Percentiles rank a stretch among this genome's conserved stretches.
These are phyloP conservation scores for Oryza coarctata DNA, from an alignment of 176 grass and related monocot genomes.

Conservation along the genomic window DNA sequence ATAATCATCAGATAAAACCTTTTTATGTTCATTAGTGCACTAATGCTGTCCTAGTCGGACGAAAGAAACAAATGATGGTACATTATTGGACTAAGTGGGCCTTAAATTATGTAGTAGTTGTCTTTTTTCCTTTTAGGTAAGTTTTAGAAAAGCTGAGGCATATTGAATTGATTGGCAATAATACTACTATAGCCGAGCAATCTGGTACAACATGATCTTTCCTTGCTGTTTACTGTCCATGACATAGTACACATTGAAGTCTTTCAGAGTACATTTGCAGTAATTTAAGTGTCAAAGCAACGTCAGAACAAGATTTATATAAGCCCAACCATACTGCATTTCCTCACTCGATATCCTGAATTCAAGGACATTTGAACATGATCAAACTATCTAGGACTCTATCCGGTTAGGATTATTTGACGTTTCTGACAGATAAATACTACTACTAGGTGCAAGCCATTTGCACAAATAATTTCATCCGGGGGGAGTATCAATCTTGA, in stretches of 20 bases:
- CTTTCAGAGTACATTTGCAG: constrained; percentile 25
- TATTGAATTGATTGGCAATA: constrained; percentile 40
- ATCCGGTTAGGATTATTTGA: too few relatives aligned
- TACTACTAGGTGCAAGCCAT: too few relatives aligned
- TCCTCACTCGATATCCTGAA: not conserved
- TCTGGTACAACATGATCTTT: not conserved
- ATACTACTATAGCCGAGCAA: constrained; percentile 16
- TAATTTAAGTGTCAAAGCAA: constrained; percentile 8
- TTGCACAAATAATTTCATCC: too few relatives aligned
- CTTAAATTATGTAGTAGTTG: not conserved
- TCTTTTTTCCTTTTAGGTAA: constrained; percentile 25
- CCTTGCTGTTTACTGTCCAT: constrained; percentile 7
- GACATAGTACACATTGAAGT: not conserved
- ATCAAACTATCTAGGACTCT: not conserved
- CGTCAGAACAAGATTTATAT: not conserved
- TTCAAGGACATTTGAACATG: not conserved
- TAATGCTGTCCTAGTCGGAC: not conserved
- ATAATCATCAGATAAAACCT: not conserved
- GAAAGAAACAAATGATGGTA: not conserved
- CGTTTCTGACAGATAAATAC: too few relatives aligned
- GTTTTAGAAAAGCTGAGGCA: constrained; percentile 6
- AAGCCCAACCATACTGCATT: not conserved
- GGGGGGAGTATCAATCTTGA: too few relatives aligned
- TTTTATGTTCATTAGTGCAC: not conserved
- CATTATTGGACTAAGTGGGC: constrained; percentile 26